Evolutionary conservation across 2,329 filamentous ascomycete species (phyloP), one percentile per base, ranked within the genome.

Genomic region (Cercospora berteroae): DNA sequence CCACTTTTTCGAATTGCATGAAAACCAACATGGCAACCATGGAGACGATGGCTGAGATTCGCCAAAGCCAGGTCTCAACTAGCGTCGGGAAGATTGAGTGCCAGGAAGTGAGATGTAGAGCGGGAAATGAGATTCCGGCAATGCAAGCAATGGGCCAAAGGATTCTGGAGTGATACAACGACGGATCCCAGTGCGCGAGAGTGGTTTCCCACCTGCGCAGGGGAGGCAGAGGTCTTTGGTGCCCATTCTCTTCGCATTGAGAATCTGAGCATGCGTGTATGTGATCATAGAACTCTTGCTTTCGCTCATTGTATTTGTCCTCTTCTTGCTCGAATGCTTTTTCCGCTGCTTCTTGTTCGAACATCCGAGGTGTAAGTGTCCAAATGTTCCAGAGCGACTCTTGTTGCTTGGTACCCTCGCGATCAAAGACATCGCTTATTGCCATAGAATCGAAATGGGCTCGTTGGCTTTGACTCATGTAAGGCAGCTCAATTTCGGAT

Each of bases 321-420:
- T 62, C 44, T 58, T 60, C 64, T 36, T 69, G 29, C 55, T 63
- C 36, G 9, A 59, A 48, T 29, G 7, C 33, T 52, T 56, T 66
- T 25, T 58, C 56, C 31, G 63, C 44, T 39, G 27, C 50, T 18
- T 67, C 60, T 63, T 76, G 74, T 65, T 78, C 75, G 67, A 78
- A 77, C 29, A 78, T 71, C 13, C 76, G 71, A 39, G 74, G 75
- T 25, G 74, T 77, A 16, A 78, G 73, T 44, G 70, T 64, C 76
- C 75, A 78, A 16, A 77, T 70, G 27, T 62, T 72, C 66, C 73
- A 72, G 12, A 74, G 58, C 3, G 75, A 74, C 10, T 69, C 66
- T 63, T 77, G 72, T 48, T 71, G 64, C 16, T 59, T 60, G 3
- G 67, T 61, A 13, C 71, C 71, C 50, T 77, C 74, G 57, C 74